Evolutionary conservation across 108 stramenopile genomes (phyloP).

Genomic region (Bacterosira constricta): DNA sequence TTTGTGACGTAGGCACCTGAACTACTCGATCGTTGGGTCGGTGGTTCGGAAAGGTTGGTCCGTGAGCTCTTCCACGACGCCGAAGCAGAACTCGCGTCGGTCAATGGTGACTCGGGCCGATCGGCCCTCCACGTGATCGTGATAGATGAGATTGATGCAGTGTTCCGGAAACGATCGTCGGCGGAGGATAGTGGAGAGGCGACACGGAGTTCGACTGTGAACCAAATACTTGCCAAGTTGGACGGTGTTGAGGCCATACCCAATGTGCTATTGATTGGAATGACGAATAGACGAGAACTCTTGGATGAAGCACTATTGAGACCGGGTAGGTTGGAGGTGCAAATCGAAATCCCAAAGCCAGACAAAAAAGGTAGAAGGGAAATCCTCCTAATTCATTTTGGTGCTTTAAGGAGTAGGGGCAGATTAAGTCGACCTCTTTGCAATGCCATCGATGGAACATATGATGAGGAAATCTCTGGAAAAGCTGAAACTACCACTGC

Average conservation of each 20-base stretch:
- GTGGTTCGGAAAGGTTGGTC: conserved; percentile 88
- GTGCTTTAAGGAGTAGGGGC: conserved; percentile 55
- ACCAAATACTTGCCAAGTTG: conserved; percentile 81
- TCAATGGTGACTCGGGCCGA: conserved; percentile 72
- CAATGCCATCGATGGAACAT: conserved; percentile 61
- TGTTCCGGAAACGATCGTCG: conserved; percentile 78
- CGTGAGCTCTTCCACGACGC: conserved; percentile 96
- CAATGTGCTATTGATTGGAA: conserved; percentile 94
- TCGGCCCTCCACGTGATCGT: conserved; percentile 93
- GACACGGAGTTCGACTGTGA: conserved; percentile 75
- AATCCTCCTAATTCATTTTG: conserved; percentile 76
- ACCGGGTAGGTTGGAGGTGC: conserved; percentile 93
- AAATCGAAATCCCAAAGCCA: conserved; percentile 80
- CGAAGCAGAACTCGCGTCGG: conserved; percentile 79
- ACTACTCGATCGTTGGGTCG: conserved; percentile 97
- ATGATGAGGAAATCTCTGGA: conserved; percentile 1
- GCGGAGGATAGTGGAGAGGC: conserved; percentile 81
- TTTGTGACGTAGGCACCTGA: conserved; percentile 73
- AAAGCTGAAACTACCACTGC: background rate
- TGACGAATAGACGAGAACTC: conserved; percentile 94
- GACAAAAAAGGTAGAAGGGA: conserved; percentile 65
- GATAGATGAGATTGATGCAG: conserved; percentile 98
- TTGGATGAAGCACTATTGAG: conserved; percentile 91
- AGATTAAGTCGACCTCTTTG: conserved; percentile 69
- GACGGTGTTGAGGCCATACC: conserved; percentile 77